phyloP scores from a whole-genome alignment of 2,329 filamentous ascomycete species.

The Fusarium liriodendri region DNA sequence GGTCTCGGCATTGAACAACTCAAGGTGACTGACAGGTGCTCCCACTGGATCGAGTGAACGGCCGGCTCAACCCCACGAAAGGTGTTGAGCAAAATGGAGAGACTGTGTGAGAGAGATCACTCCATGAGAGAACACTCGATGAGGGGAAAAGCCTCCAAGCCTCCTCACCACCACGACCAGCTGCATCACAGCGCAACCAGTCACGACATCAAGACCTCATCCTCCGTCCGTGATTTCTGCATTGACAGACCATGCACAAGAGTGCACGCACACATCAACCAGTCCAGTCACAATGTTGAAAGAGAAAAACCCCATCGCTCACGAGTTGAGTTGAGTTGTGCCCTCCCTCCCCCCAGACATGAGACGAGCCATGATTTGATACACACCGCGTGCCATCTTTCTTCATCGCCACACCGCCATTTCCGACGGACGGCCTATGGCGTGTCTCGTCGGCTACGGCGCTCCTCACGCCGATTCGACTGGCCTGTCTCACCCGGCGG shows the following conservation, averaged over 20 bases:
- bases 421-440: conserved; percentile 23
- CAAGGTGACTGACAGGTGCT: neutral
- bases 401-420: conserved; percentile 38
- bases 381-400: conserved; percentile 27
- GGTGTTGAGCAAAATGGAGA: conserved; percentile 9
- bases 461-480: conserved; percentile 18
- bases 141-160: neutral
- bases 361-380: conserved; percentile 36
- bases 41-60: conserved; percentile 6
- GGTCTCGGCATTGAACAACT: conserved; percentile 26
- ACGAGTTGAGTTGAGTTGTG: neutral
- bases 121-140: neutral
- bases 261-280: conserved; percentile 14
- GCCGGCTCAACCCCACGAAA: conserved; percentile 1
- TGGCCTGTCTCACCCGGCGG: conserved; percentile 38
- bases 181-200: conserved; percentile 27
- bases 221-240: conserved; percentile 10
- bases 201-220: conserved; percentile 24
- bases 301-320: conserved; percentile 2
- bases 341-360: conserved; percentile 23
- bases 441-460: conserved; percentile 35
- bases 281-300: conserved; percentile 6
- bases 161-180: conserved; percentile 2
- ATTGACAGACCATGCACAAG: conserved; percentile 6
- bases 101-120: neutral